Evolutionary conservation across 345 rosid species (phyloP).

Genomic region (Salix caprea): DNA sequence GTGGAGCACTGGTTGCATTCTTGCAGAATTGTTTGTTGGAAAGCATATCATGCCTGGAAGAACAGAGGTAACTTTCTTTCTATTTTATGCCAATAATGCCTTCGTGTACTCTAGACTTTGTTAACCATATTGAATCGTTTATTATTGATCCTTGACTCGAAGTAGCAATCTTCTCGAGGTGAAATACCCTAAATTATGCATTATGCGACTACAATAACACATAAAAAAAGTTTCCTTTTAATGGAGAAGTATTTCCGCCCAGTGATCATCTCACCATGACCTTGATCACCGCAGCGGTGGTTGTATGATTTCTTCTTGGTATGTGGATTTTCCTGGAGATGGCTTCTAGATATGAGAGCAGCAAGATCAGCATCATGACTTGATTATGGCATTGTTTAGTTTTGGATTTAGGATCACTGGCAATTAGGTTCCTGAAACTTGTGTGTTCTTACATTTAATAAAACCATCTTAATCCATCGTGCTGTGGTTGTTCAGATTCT

Average conservation of each 20-base stretch:
- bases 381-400: not conserved
- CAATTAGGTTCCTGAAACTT: not conserved
- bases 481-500: not conserved
- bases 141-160: not conserved
- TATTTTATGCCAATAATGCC: not conserved
- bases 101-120: not conserved
- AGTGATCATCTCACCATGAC: not conserved
- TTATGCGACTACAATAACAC: not conserved
- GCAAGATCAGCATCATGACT: not conserved
- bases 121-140: not conserved
- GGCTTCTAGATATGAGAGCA: not conserved
- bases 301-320: not conserved
- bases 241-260: not conserved
- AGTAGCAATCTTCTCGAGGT: not conserved
- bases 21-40: slow-evolving; percentile 62
- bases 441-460: not conserved
- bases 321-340: not conserved
- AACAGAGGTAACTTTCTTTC: slow-evolving; percentile 48
- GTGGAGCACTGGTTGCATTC: slow-evolving; percentile 67
- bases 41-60: slow-evolving; percentile 72
- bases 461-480: not conserved
- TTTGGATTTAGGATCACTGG: not conserved
- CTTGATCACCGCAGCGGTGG: not conserved
- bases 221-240: no score
- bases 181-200: not conserved